A percentile compares a stretch with the other conserved stretches of the same genome.
Conservation (phyloP, 768 basidiomycete species). For the Amanita polypyramis region DNA sequence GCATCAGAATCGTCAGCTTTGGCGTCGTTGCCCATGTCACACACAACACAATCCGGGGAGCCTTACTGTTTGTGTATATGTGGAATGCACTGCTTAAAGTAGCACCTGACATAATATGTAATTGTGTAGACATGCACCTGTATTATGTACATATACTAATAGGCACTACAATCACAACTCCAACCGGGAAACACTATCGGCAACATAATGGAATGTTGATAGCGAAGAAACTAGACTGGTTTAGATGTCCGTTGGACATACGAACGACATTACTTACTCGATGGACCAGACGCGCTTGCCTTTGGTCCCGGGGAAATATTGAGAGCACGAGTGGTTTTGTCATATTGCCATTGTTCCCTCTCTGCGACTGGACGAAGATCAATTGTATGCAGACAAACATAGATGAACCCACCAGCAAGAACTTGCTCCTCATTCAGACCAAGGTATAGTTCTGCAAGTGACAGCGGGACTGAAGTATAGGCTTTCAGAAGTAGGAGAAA, state of each 20-base stretch:
- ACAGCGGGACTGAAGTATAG: conserved; percentile 50
- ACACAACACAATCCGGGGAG: background rate
- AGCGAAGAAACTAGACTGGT: conserved; percentile 27
- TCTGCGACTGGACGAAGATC: conserved; percentile 25
- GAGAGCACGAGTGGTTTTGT: conserved; percentile 34
- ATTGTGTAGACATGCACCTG: background rate
- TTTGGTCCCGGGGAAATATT: conserved; percentile 22
- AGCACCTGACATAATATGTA: too few species aligned
- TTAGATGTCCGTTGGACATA: conserved; percentile 4
- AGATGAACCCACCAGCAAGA: conserved; percentile 22
- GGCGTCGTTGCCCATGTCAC: background rate
- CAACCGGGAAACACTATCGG: conserved; percentile 41
- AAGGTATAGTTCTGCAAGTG: conserved; percentile 47
- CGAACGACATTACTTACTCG: background rate
- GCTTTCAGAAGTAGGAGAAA: conserved; percentile 47
- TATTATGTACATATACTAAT: background rate
- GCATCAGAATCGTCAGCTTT: background rate
- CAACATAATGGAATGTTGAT: conserved; percentile 37
- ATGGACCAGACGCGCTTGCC: background rate
- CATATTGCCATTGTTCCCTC: conserved; percentile 40
- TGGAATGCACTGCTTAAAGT: too few species aligned
- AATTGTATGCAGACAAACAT: background rate
- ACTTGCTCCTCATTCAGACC: conserved; percentile 33
- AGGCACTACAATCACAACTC: conserved; percentile 21
- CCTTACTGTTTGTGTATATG: background rate